Evolutionary conservation across 1,139 yeast species (phyloP), one percentile per base, ranked within the genome.

Genomic region (Scheffersomyces lignicola): DNA sequence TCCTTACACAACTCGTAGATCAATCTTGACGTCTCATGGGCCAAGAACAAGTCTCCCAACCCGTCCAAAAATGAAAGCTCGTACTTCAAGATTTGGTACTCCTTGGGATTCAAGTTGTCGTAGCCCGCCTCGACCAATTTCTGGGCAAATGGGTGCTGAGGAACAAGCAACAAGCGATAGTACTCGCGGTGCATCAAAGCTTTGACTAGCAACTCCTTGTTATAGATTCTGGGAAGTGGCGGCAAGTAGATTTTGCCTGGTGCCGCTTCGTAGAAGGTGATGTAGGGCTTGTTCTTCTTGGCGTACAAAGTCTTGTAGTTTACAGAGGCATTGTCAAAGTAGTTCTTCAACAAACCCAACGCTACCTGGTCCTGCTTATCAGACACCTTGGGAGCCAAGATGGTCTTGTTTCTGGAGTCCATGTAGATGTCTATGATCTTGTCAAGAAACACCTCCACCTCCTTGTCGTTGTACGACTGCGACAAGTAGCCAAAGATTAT

Each of bases 1-100:
- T 42, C 39, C 13, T 37, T 31, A 24, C 43, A 40, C 13, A 66
- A 54, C 27, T 51, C 53, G 43, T 62, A 69, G 34, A 69, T 52
- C 31, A 68, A 46, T 35, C 58, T 59, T 2, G 72, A 60, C 1
- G 71, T 58, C 40, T 65, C 73, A 17, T 62, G 55, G 7, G 73
- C 68, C 32, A 69, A 52, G 36, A 58, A 65, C 40, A 65, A 65
- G 46, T 69, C 75, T 0, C 75, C 75, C 35, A 69, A 56, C 0
- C 75, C 75, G 43, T 69, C 75, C 36, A 65, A 57, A 35, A 67
- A 63, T n/a, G 71, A 65, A 26, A 68, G 53, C 37, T 67, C 73
- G 39, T 62, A 56, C 29, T 68, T 49, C 21, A 63, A 47, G 4
- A 62, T 47, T 10, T 47, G 48, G 34, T 53, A 51, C n/a, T 56